These are phyloP conservation scores for Fraxinus cuspidata DNA, from an alignment of 257 asterid genomes.

Conservation along the genomic window DNA sequence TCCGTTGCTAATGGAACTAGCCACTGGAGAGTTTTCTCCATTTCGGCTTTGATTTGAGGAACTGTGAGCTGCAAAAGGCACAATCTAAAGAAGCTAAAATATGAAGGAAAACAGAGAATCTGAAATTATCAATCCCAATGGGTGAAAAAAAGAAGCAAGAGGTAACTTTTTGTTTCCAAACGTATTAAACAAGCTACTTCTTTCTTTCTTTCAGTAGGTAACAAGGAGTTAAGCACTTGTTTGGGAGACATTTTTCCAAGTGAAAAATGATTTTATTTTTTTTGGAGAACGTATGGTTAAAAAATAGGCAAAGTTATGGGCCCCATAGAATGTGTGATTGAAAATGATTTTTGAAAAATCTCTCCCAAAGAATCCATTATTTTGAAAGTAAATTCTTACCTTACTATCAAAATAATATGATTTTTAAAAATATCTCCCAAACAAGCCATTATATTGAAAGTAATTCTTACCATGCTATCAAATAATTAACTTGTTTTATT, in stretches of 20 bases:
- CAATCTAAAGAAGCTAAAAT: constrained; percentile 4
- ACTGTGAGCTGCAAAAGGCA: constrained; percentile 62
- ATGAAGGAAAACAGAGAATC: constrained; percentile 25
- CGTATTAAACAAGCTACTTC: neutral
- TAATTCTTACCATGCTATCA: neutral
- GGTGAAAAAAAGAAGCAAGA: neutral
- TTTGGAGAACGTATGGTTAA: too few species aligned
- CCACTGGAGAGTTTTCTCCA: constrained; percentile 94
- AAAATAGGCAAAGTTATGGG: too few species aligned
- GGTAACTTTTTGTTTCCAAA: neutral
- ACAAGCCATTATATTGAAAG: neutral
- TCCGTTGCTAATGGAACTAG: constrained; percentile 91
- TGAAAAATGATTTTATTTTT: too few species aligned
- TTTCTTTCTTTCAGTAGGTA: neutral
- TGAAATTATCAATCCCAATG: constrained; percentile 22
- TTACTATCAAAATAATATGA: neutral
- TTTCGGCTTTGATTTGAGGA: constrained; percentile 86
- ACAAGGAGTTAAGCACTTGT: neutral
- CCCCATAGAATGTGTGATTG: too few species aligned
- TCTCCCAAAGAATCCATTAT: too few species aligned
- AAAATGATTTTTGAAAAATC: too few species aligned
- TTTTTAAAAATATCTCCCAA: neutral
- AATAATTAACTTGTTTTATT: neutral
- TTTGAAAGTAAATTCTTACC: too few species aligned
- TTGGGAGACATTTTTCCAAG: too few species aligned